Base-by-base conservation (phyloP, 164 flowering plant genomes). In the Magnolia changhungtana region DNA sequence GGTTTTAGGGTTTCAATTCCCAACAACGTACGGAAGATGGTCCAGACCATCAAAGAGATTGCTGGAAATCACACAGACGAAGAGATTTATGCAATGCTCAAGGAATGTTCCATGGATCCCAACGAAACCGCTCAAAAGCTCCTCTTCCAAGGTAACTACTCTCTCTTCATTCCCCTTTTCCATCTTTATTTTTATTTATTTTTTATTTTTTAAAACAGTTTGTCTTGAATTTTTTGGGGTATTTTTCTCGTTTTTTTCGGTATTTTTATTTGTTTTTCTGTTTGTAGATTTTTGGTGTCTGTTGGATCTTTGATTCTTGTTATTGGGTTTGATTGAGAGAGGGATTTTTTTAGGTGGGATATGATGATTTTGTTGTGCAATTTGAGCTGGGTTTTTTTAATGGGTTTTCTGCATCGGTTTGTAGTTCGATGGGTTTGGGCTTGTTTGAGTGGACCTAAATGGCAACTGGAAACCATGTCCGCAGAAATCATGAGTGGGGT, bases 91-190 rank as follows among this genome's bases (percentile, higher is more conserved):
- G 91, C 96, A 86, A 92, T 91, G 96, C 95, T 94, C 69, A 87
- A 82, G 72, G 97, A 94, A 69, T 94, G 98, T 67, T 75, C 82
- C 63, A 94, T 92, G 97, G 98, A 94, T 88, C 98, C 98, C 81
- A 90, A 94, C 75, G 98, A 94, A 76, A 88, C 98, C 75, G 81
- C 89, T 18, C 95, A 92, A 66, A 88, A 84, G 83, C 98, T 94
- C 52, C 87, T 92, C 73, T 63, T 73, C 69, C 96, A 87, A 81
- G 96, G 98, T 92, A 29, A 50, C 23, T 68, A 6, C 8, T 16
- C 31, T 7, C 71, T 37, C 49, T 68, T 31, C n/a, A 45, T 24
- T 68, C 50, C 23, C 67, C 8, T 19, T 21, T 55, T 55, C 2
- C 19, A n/a, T 18, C 67, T 37, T 37, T n/a, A n/a, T n/a, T 0